Percentiles rank a stretch among this genome's conserved stretches.
These are phyloP conservation scores for Trypanosoma melophagium DNA, from an alignment of 208 protist genomes.

Conservation along the genomic window DNA sequence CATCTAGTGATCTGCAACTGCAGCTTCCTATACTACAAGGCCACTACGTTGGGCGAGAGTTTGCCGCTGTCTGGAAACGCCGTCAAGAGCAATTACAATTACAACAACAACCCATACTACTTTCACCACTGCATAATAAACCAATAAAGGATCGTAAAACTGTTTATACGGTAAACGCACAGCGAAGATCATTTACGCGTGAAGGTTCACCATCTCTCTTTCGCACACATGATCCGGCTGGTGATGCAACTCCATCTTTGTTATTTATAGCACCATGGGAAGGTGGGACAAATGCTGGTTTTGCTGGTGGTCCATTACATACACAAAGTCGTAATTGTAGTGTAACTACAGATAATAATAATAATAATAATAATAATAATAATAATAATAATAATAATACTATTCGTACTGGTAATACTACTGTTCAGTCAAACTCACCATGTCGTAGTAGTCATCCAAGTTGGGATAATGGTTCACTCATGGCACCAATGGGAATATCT, in stretches of 20 bases:
- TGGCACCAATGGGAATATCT: neutral
- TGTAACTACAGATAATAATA: neutral
- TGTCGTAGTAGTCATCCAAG: constrained; percentile 1
- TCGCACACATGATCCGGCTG: constrained; percentile 16
- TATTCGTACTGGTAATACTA: no score
- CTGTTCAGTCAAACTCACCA: neutral
- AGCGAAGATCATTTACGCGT: neutral
- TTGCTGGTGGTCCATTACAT: constrained; percentile 3
- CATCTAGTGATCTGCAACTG: neutral
- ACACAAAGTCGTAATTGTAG: neutral
- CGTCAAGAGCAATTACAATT: neutral
- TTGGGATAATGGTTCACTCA: neutral
- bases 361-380: no score
- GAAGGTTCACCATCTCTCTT: constrained; percentile 5
- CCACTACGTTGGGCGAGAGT: neutral
- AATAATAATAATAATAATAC: no score
- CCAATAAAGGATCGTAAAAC: no score
- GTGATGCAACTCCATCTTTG: neutral
- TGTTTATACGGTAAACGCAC: neutral
- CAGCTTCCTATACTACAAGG: constrained; percentile 9
- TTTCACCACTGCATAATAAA: neutral
- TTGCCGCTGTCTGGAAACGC: neutral
- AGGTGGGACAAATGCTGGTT: constrained; percentile 6
- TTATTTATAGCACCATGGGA: neutral
- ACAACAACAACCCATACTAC: neutral